Base-by-base conservation (phyloP, 2,329 filamentous ascomycete genomes). In the Epichloe uncinata region DNA sequence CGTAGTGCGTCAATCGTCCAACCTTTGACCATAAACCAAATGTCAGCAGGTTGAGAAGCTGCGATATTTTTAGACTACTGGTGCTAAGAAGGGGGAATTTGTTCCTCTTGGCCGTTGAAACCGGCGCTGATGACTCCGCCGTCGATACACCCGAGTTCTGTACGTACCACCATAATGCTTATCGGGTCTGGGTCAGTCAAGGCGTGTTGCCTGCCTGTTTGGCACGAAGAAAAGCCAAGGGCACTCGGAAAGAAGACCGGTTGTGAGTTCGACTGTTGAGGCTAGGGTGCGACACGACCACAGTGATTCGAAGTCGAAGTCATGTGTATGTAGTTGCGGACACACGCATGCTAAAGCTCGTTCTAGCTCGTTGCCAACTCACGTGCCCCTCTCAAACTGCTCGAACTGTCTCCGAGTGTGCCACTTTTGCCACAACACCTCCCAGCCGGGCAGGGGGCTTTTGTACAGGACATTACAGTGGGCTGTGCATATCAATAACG, bases 1-100 rank as follows among this genome's bases (percentile, higher is more conserved):
- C 87, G 74, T 94, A 95, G 73, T 97, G 91, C 66, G 87, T 86
- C 63, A 97, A 72, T 69, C 85, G 84, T 74, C 90, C 91, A 71
- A 97, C 77, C 91, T 96, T 83, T 71, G 73, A 75, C 75, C 73
- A 79, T 60, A 82, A 71, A 67, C 77, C 80, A 71, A 85, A 76
- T 66, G 78, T 81, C 73, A 82, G 79, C 69, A 81, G 73, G 71
- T 81, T 75, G 72, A 82, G 77, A 67, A 82, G 69, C 76, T 81
- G 68, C 60, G 52, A 57, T 13, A 62, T 60, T 59, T 60, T 68
- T 67, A 66, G 65, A 67, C 55, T 53, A 53, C 53, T 46, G 22
- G 42, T 47, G 18, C 40, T 20, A 49, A 52, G 48, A 46, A 46
- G 22, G 15, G 15, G 41, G 5, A 47, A n/a, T 34, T 8, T 37